Evolutionary conservation across 768 basidiomycete genomes (phyloP), one percentile per base, ranked within the genome.

Genomic region (Boletus eberwhitei): DNA sequence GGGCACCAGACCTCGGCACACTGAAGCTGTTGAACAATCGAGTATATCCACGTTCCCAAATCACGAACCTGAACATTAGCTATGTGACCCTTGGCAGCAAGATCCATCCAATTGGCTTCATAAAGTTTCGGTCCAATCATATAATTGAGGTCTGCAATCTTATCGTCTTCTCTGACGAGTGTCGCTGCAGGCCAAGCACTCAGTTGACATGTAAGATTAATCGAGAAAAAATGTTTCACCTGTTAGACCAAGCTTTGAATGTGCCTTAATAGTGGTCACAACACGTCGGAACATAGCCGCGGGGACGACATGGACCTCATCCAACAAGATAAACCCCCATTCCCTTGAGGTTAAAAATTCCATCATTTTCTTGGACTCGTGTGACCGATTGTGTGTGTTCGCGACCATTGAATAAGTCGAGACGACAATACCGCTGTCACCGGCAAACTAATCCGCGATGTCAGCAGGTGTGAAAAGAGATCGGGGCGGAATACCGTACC

Each of bases 51-150:
- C 5, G 12, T 17, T 24, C 26, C 35, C 49, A 36, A 53, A 43
- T 36, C 29, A 68, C 80, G 62, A 69, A 94, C 94, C 85, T 98
- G 95, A n/a, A 99, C 97, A 66, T 97, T 98, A 8, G 97, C 97
- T 66, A 99, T 99, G 71, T 99, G 97, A 2, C 97, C 97, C 73
- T 98, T 98, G 57, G 93, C 93, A 50, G 97, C 97, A 62, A 99
- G 84, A 72, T 99, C 97, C 96, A 99, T 98, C 97, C 97, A 99
- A 69, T 99, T 99, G 5, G 97, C 97, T 74, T 99, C 97, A 68
- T 99, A 99, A 31, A 99, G 80, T 73, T 99, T 99, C 11, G 97
- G 97, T 8, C 97, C 97, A 70, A 99, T 98, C 87, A 98, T 91
- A 67, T 98, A 99, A 68, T 98, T 98, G 53, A 99, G 77, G 73